Conservation (phyloP, 2,329 filamentous ascomycete species). For the Colletotrichum tropicale region DNA sequence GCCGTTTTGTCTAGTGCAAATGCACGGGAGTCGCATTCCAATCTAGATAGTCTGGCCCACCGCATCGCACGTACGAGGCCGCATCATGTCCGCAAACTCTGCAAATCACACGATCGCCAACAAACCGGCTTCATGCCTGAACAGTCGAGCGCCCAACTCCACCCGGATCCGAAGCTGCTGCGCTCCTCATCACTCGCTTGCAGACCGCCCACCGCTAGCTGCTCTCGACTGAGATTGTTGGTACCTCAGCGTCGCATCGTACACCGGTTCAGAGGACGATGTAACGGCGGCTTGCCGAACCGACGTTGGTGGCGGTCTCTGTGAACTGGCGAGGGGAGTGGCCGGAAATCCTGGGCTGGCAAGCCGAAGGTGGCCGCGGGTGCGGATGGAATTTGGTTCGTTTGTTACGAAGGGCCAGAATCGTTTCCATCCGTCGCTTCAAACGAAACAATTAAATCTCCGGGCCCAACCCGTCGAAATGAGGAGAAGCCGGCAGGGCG, state of each 20-base stretch:
- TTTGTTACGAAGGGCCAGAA: not conserved
- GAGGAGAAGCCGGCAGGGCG: not conserved
- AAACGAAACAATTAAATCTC: slow-evolving; percentile 20
- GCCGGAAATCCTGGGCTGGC: not conserved
- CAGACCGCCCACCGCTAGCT: not conserved
- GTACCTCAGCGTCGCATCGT: not conserved
- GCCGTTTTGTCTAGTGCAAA: not conserved
- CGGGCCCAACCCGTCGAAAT: not conserved
- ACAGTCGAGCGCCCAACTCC: not conserved
- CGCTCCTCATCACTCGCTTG: not conserved
- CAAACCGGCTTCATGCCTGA: slow-evolving; percentile 1
- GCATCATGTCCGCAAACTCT: not conserved
- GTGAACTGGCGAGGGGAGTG: not conserved
- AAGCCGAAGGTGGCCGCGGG: not conserved
- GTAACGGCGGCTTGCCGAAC: slow-evolving; percentile 11
- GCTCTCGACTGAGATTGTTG: not conserved
- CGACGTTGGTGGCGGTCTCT: not conserved
- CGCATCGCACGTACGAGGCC: not conserved
- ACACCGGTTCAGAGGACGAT: not conserved
- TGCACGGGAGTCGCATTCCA: not conserved
- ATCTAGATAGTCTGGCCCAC: not conserved
- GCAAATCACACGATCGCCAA: not conserved
- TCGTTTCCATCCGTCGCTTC: not conserved
- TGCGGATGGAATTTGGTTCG: not conserved
- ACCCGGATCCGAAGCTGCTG: not conserved